phyloP scores from a whole-genome alignment of 2,329 filamentous ascomycete genomes.

The Sordariomycetes sp. region DNA sequence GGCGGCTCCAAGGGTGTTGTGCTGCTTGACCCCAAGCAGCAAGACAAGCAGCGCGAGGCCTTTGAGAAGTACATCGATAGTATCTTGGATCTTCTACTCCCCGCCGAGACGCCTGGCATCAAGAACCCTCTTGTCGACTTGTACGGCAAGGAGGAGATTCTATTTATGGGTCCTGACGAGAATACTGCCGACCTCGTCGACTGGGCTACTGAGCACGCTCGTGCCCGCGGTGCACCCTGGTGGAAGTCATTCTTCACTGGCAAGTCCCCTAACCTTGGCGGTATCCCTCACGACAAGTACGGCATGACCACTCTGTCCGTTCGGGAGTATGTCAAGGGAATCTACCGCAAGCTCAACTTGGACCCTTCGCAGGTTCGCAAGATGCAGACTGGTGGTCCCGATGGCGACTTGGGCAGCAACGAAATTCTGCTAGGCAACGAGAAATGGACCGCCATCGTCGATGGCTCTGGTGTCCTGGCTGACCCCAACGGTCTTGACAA shows the following conservation, averaged over 20 bases:
- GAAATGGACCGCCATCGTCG: constrained; percentile 92
- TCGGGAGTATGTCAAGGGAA: constrained; percentile 89
- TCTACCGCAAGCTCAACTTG: constrained; percentile 91
- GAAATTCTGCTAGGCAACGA: constrained; percentile 95
- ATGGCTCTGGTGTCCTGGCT: constrained; percentile 88
- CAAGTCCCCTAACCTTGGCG: constrained; percentile 91
- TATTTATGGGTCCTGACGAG: constrained; percentile 98
- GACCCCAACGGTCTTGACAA: constrained; percentile 85
- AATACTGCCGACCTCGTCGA: constrained; percentile 96
- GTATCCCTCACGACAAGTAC: constrained; percentile 92
- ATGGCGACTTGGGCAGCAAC: constrained; percentile 94
- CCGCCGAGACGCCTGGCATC: constrained; percentile 86
- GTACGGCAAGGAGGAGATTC: constrained; percentile 88
- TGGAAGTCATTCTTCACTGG: constrained; percentile 99
- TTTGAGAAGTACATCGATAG: constrained; percentile 99
- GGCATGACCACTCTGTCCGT: constrained; percentile 98
- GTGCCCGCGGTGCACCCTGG: constrained; percentile 81
- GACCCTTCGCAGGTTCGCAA: constrained; percentile 80
- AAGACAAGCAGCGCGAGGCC: constrained; percentile 83
- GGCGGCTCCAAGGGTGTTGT: constrained; percentile 98
- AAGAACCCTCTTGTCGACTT: constrained; percentile 98
- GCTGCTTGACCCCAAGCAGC: constrained; percentile 84
- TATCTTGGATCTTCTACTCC: constrained; percentile 88
- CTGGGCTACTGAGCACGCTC: constrained; percentile 97
- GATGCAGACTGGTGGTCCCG: constrained; percentile 94